Evolutionary conservation across 305 asterid genomes (phyloP).

Genomic region (Lippia alba): DNA sequence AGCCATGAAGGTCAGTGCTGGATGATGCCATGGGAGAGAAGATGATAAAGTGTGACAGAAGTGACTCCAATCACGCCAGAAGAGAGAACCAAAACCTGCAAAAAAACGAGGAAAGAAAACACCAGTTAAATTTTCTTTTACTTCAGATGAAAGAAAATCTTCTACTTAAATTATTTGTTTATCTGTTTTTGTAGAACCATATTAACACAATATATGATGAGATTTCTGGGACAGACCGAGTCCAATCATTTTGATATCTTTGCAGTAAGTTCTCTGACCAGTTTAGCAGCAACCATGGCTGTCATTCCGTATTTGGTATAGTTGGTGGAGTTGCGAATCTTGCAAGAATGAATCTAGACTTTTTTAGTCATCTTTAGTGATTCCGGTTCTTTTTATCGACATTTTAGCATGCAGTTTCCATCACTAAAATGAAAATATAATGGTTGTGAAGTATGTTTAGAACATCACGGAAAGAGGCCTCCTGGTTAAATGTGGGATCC

Average conservation of each 20-base stretch:
- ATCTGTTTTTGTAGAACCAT: background rate
- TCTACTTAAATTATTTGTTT: too few species aligned
- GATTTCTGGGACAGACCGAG: background rate
- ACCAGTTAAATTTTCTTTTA: too few species aligned
- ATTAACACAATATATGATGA: background rate
- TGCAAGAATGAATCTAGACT: background rate
- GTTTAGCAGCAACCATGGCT: conserved; percentile 98
- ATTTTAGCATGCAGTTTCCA: too few species aligned
- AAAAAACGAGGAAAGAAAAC: too few species aligned
- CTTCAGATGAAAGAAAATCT: too few species aligned
- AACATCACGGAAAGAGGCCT: conserved; percentile 96
- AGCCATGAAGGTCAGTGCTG: too few species aligned
- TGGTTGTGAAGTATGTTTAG: conserved; percentile 92
- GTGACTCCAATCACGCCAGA: too few species aligned
- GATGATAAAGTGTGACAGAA: too few species aligned
- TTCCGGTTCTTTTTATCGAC: too few species aligned
- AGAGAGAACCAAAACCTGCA: too few species aligned
- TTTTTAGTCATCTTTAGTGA: background rate
- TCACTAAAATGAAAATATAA: too few species aligned
- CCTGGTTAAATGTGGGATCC: conserved; percentile 99
- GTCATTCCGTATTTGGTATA: conserved; percentile 73
- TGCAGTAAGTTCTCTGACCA: conserved; percentile 88
- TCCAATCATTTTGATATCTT: conserved; percentile 81
- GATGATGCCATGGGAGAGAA: too few species aligned
- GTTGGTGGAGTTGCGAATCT: background rate